phyloP scores from a whole-genome alignment of 257 asterid genomes.

The Cordia subcordata region DNA sequence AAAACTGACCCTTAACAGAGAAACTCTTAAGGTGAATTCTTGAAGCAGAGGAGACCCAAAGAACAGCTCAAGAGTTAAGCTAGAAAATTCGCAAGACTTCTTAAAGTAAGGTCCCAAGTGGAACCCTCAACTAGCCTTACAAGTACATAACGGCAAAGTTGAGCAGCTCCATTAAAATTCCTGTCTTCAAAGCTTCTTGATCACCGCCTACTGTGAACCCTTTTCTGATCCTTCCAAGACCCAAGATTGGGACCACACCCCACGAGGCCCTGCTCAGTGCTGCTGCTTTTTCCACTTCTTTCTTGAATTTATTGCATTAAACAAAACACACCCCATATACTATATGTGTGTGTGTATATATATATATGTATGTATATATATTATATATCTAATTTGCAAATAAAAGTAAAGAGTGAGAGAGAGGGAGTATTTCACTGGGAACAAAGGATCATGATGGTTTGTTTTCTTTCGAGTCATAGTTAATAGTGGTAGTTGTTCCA shows the following conservation, averaged over 20 bases:
- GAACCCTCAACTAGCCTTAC: too few species aligned
- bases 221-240: constrained; percentile 33
- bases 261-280: constrained; percentile 6
- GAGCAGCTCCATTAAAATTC: constrained; percentile 22
- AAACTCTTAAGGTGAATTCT: neutral
- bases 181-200: constrained; percentile 29
- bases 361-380: too few species aligned
- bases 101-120: neutral
- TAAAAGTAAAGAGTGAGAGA: constrained; percentile 8
- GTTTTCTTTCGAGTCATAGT: constrained; percentile 32
- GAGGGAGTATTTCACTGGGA: constrained; percentile 6
- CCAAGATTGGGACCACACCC: constrained; percentile 46
- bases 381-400: neutral
- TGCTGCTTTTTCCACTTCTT: neutral
- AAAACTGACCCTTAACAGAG: neutral
- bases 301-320: constrained; percentile 6
- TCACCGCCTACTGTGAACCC: constrained; percentile 22
- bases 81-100: neutral
- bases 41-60: neutral
- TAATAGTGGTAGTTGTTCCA: constrained; percentile 17
- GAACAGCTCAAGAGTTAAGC: neutral
- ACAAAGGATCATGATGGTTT: constrained; percentile 7
- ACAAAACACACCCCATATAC: constrained; percentile 15
- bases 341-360: too few species aligned
- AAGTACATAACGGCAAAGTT: constrained; percentile 9